phyloP scores from a whole-genome alignment of 306 rosid genomes.

The Leucaena leucocephala region DNA sequence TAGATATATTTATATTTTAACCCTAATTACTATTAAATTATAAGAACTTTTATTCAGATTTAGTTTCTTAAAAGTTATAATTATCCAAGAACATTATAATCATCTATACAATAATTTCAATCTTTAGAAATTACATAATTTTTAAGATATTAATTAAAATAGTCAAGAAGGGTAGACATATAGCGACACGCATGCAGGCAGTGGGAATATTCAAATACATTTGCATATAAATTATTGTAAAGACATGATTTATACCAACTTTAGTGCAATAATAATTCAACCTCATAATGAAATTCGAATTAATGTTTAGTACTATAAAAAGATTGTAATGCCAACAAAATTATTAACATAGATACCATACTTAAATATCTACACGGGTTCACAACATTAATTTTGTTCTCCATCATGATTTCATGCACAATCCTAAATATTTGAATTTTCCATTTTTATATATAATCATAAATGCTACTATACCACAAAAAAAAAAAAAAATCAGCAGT shows the following conservation, averaged over 20 bases:
- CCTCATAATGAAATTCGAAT: slow-evolving; percentile 11
- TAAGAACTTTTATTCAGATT: too few relatives aligned
- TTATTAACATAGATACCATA: slow-evolving; percentile 5
- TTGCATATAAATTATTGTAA: not conserved
- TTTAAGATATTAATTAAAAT: too few relatives aligned
- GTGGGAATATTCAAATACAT: slow-evolving; percentile 1
- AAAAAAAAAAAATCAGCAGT: slow-evolving; percentile 9
- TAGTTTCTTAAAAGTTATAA: too few relatives aligned
- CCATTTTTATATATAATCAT: slow-evolving; percentile 1
- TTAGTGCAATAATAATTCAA: not conserved
- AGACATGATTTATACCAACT: not conserved
- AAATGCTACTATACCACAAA: not conserved
- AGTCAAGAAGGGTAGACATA: not conserved
- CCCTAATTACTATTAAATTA: too few relatives aligned
- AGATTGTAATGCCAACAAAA: slow-evolving; percentile 3
- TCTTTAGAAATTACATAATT: too few relatives aligned
- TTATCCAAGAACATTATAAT: too few relatives aligned
- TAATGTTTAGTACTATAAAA: not conserved
- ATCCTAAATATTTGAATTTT: slow-evolving; percentile 25
- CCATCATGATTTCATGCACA: slow-evolving; percentile 31
- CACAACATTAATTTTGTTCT: slow-evolving; percentile 13
- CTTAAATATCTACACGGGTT: not conserved
- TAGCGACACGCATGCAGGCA: not conserved
- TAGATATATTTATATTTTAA: too few relatives aligned
- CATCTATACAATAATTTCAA: too few relatives aligned